A percentile compares a stretch with the other conserved stretches of the same genome.
Conservation (phyloP, 176 grass and related monocot species). For the Bromus sterilis region DNA sequence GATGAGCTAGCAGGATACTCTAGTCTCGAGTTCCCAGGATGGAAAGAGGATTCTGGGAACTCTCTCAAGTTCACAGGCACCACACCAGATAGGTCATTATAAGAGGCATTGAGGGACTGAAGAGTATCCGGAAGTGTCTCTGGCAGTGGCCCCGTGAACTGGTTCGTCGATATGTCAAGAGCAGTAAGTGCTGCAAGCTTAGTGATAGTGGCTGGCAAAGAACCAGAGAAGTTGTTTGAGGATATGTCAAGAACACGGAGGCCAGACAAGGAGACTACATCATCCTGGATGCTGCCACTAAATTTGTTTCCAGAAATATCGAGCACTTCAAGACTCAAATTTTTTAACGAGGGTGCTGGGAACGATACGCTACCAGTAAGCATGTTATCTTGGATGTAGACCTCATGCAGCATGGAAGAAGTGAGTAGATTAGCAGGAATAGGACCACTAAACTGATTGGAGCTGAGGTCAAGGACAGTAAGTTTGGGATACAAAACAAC, state of each 20-base stretch:
- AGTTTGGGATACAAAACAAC: constrained; percentile 81
- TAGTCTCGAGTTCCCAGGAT: constrained; percentile 88
- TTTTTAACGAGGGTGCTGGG: constrained; percentile 46
- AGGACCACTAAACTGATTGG: constrained; percentile 63
- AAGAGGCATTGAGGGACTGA: constrained; percentile 72
- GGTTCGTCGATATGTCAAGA: constrained; percentile 73
- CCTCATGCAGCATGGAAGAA: constrained; percentile 73
- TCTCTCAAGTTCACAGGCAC: constrained; percentile 84
- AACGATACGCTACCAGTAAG: constrained; percentile 56
- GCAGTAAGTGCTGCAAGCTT: constrained; percentile 62
- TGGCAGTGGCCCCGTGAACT: constrained; percentile 75
- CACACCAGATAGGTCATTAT: constrained; percentile 87
- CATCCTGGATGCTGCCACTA: constrained; percentile 76
- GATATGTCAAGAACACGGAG: constrained; percentile 80
- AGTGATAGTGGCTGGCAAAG: constrained; percentile 50
- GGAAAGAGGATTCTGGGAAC: constrained; percentile 97
- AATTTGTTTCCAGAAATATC: constrained; percentile 83
- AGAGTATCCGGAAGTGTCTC: constrained; percentile 58
- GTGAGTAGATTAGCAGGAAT: constrained; percentile 57
- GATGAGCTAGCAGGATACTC: constrained; percentile 54
- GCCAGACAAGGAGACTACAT: constrained; percentile 52
- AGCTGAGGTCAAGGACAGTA: constrained; percentile 77
- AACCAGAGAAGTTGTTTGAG: constrained; percentile 77
- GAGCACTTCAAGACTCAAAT: constrained; percentile 62
- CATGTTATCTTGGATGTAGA: constrained; percentile 70